Evolutionary conservation across 2,329 filamentous ascomycete species (phyloP), one percentile per base, ranked within the genome.

Genomic region (Fusarium sp.): DNA sequence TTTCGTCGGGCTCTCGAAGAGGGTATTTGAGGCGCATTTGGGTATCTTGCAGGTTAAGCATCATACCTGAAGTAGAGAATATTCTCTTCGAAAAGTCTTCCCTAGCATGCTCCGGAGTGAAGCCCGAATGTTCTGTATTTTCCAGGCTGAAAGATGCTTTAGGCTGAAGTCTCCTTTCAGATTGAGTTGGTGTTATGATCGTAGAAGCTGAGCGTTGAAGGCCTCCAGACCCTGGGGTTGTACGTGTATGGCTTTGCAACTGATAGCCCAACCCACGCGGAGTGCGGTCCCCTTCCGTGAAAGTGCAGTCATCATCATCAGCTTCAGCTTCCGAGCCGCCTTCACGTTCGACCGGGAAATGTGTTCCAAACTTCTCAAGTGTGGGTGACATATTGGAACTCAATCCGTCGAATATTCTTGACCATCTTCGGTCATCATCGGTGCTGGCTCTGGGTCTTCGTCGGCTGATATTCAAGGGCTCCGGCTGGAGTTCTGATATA

Each of bases 401-500:
- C 35, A 68, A 17, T 7, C 37, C 43, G 22, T 66, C 64, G 27
- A 67, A 55, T 19, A 65, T 40, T 22, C 55, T 52, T 27, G 72
- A 70, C 57, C 64, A 69, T 46, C 61, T 55, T 4, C 58, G 56
- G 23, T 46, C 52, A 14, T 67, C 41, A 8, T 59, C 30, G 17
- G 46, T 48, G 27, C 48, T 61, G 6, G 43, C 30, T 46, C 55
- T 47, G 10, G 51, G 49, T 30, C 56, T 58, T 19, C 56, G 62
- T 6, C 47, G 59, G 8, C 56, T 68, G 17, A 77, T 56, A 13
- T 67, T 63, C 13, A 77, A 60, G 5, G 75, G 73, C 13, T 70
- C 67, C 8, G 75, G 75, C 30, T 71, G 68, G 22, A 75, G 53
- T 20, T 67, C 67, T 7, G 68, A 52, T 19, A 63, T 56, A 30